Conservation (phyloP, 106 monocot species). For the Dendrobium chrysotoxum region DNA sequence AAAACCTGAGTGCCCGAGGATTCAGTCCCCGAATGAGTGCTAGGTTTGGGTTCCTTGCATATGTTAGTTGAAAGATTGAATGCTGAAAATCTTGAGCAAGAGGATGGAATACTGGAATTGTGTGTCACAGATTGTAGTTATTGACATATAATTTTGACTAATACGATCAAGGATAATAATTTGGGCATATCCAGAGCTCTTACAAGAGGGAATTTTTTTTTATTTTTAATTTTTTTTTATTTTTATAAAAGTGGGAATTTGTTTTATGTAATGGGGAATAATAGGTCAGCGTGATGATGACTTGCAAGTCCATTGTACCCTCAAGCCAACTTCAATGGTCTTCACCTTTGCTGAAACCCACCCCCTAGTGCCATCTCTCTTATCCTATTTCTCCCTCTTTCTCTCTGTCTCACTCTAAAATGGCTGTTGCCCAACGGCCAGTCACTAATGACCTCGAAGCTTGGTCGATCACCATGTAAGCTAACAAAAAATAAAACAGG, state of each 20-base stretch:
- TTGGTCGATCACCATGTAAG: not conserved
- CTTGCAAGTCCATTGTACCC: not conserved
- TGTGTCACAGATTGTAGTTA: not conserved
- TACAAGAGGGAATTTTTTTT: not conserved
- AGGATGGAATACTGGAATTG: not conserved
- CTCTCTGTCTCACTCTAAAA: not conserved
- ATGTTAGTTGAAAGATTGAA: not conserved
- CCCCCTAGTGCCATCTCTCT: not conserved
- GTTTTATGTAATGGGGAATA: not conserved
- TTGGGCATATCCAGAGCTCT: not conserved
- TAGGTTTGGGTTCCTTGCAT: not conserved
- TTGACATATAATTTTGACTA: not conserved
- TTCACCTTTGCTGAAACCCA: no score
- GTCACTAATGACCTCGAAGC: not conserved
- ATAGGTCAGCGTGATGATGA: not conserved
- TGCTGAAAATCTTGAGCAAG: not conserved
- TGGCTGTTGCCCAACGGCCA: not conserved
- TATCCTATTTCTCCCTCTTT: no score
- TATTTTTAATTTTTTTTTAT: no score
- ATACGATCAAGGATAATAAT: no score
- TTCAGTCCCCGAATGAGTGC: no score
- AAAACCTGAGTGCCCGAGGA: no score
- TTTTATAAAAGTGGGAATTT: no score
- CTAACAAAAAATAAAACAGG: not conserved
- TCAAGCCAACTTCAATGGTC: not conserved